phyloP scores from a whole-genome alignment of 2,329 filamentous ascomycete species.

The Ophiocordyceps robertsii region DNA sequence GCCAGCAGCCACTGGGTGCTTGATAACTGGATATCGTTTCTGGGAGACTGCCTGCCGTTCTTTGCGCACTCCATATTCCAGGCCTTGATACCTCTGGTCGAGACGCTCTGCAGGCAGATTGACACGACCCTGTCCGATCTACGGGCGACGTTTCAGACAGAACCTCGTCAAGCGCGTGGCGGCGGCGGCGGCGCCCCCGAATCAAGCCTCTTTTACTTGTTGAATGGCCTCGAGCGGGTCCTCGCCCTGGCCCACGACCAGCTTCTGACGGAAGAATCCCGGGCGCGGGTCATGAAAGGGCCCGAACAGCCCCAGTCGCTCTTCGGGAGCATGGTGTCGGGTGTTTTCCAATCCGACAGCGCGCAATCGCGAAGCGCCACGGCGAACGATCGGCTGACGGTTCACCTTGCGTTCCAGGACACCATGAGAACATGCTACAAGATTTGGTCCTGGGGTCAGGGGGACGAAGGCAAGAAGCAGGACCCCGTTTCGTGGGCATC shows the following conservation, averaged over 20 bases:
- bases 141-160: slow-evolving; percentile 44
- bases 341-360: slow-evolving; percentile 70
- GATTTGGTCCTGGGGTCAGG: slow-evolving; percentile 89
- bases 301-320: slow-evolving; percentile 77
- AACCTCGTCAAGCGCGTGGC: slow-evolving; percentile 5
- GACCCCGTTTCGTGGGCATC: slow-evolving; percentile 63
- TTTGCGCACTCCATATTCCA: slow-evolving; percentile 81
- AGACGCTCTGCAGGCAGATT: slow-evolving; percentile 75
- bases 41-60: slow-evolving; percentile 70
- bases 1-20: slow-evolving; percentile 60
- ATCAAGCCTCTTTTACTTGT: slow-evolving; percentile 64
- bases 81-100: slow-evolving; percentile 78
- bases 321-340: slow-evolving; percentile 89
- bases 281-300: slow-evolving; percentile 54
- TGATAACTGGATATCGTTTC: slow-evolving; percentile 83
- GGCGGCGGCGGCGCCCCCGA: slow-evolving; percentile 36
- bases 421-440: slow-evolving; percentile 82
- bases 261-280: slow-evolving; percentile 62
- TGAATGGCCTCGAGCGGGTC: slow-evolving; percentile 89
- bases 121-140: slow-evolving; percentile 58
- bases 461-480: slow-evolving; percentile 40
- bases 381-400: slow-evolving; percentile 88
- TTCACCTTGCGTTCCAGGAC: slow-evolving; percentile 93
- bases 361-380: slow-evolving; percentile 67
- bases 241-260: slow-evolving; percentile 78